Evolutionary conservation across 1,284 basidiomycete species (phyloP).

Genomic region (Laetiporus sulphureus): DNA sequence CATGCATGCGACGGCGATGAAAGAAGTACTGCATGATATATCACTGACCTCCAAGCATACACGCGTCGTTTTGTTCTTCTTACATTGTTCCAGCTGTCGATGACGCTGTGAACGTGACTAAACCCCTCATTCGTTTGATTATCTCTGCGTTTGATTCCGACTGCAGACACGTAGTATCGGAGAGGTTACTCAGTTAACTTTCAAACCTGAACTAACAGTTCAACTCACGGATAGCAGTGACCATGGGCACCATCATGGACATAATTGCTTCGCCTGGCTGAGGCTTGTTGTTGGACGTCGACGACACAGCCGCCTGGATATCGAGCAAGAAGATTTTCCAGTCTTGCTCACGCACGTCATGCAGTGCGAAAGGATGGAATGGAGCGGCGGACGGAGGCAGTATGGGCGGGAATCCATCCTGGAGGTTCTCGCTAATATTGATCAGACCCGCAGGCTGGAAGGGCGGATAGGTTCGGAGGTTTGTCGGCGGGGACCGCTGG

Average conservation of each 20-base stretch:
- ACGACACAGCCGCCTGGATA: slow-evolving; percentile 12
- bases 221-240: too few relatives aligned
- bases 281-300: slow-evolving; percentile 10
- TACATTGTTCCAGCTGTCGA: slow-evolving; percentile 19
- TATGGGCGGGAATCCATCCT: slow-evolving; percentile 13
- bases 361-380: slow-evolving; percentile 33
- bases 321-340: slow-evolving; percentile 27
- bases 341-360: slow-evolving; percentile 34
- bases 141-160: too few relatives aligned
- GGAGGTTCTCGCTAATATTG: slow-evolving; percentile 10
- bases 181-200: too few relatives aligned
- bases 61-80: too few relatives aligned
- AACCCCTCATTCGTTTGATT: too few relatives aligned
- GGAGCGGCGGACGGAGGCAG: slow-evolving; percentile 9
- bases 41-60: too few relatives aligned
- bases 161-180: too few relatives aligned
- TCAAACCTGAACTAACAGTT: too few relatives aligned
- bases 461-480: slow-evolving; percentile 11
- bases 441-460: slow-evolving; percentile 15
- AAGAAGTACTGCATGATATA: slow-evolving; percentile 34
- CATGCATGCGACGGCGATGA: slow-evolving; percentile 25
- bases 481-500: slow-evolving; percentile 10
- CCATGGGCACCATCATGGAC: too few relatives aligned
- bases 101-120: too few relatives aligned
- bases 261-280: too few relatives aligned